phyloP scores from a whole-genome alignment of 2,329 filamentous ascomycete genomes.

The Ceratocystis papillata region DNA sequence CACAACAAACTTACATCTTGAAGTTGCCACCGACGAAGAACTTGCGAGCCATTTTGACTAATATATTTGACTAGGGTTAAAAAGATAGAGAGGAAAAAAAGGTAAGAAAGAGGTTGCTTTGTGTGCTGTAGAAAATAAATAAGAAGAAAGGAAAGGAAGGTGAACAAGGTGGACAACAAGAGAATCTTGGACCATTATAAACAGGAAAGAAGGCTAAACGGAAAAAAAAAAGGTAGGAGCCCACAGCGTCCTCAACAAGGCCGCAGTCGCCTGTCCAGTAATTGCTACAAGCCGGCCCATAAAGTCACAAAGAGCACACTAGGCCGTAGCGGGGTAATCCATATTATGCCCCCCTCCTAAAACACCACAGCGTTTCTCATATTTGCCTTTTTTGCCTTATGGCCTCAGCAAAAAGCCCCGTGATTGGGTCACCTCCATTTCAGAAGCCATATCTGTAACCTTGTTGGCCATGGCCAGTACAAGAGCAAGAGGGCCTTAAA shows the following conservation, averaged over 20 bases:
- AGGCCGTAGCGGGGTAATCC: slow-evolving; percentile 1
- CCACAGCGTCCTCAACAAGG: background rate
- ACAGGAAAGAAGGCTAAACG: background rate
- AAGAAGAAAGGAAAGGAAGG: slow-evolving; percentile 13
- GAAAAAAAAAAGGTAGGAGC: background rate
- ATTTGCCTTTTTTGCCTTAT: background rate
- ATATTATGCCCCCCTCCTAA: background rate
- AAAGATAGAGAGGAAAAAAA: slow-evolving; percentile 13
- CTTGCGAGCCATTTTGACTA: slow-evolving; percentile 73
- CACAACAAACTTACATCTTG: slow-evolving; percentile 66
- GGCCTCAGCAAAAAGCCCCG: background rate
- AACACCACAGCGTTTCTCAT: background rate
- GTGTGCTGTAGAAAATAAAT: background rate
- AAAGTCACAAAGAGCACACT: background rate
- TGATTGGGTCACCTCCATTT: background rate
- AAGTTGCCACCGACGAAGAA: slow-evolving; percentile 99
- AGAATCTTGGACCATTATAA: slow-evolving; percentile 4
- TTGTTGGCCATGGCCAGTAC: background rate
- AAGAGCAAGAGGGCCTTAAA: background rate
- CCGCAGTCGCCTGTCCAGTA: background rate
- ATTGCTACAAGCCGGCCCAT: slow-evolving; percentile 1
- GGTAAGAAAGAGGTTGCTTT: background rate
- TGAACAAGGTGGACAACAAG: background rate
- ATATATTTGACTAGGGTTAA: slow-evolving; percentile 25
- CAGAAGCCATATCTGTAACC: background rate